Evolutionary conservation across 345 rosid genomes (phyloP).

Genomic region (Eucalyptus sideroxylon): DNA sequence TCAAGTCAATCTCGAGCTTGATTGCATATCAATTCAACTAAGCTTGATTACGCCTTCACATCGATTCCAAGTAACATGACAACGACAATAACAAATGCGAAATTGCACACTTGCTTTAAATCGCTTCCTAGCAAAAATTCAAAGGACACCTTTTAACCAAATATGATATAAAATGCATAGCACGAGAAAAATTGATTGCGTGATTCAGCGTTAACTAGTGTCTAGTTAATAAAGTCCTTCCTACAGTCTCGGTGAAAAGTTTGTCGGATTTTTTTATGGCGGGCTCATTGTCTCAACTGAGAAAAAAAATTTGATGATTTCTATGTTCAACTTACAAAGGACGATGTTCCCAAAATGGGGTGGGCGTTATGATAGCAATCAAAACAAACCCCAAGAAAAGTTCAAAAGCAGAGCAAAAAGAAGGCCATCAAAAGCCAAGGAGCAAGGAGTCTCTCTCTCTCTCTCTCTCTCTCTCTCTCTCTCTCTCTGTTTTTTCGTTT

Average conservation of each 20-base stretch:
- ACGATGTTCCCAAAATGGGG: background rate
- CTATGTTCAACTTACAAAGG: background rate
- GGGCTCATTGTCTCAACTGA: background rate
- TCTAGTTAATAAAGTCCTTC: background rate
- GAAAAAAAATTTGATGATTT: background rate
- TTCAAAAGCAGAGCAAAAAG: background rate
- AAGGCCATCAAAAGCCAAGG: background rate
- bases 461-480: background rate
- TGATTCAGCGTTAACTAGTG: background rate
- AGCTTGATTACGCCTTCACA: background rate
- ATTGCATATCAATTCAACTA: background rate
- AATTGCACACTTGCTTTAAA: background rate
- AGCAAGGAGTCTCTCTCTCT: background rate
- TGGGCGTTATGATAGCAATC: background rate
- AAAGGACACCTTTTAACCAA: background rate
- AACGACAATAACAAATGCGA: no score
- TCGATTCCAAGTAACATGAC: background rate
- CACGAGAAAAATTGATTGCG: background rate
- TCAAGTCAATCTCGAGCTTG: background rate
- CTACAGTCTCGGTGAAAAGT: background rate
- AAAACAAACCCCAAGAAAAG: background rate
- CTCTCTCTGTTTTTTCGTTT: background rate
- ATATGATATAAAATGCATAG: background rate
- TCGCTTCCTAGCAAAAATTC: background rate
- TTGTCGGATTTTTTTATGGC: background rate